phyloP scores from a whole-genome alignment of 108 stramenopile genomes.

The Asterionellopsis glacialis region DNA sequence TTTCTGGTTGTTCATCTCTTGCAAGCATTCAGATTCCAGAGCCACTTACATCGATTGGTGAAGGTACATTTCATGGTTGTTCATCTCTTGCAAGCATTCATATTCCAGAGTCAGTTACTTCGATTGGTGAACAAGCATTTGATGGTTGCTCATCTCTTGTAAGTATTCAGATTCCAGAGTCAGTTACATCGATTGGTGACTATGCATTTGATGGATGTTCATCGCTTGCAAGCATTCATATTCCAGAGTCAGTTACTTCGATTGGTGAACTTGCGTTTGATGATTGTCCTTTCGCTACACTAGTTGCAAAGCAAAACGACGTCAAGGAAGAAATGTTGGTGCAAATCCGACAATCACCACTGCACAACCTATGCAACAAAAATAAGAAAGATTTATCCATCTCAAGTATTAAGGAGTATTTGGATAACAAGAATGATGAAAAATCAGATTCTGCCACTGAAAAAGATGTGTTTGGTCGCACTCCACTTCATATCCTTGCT shows the following conservation, averaged over 20 bases:
- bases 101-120: slow-evolving; percentile 20
- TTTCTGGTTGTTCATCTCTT: slow-evolving; percentile 33
- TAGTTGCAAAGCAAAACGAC: neutral
- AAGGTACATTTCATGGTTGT: slow-evolving; percentile 38
- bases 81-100: slow-evolving; percentile 17
- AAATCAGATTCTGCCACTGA: too few species aligned
- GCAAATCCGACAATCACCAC: neutral
- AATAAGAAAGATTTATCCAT: too few species aligned
- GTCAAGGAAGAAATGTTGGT: neutral
- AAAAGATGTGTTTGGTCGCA: too few species aligned
- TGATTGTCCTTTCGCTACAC: slow-evolving; percentile 4
- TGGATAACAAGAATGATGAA: too few species aligned
- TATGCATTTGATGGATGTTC: slow-evolving; percentile 37
- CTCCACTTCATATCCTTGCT: too few species aligned
- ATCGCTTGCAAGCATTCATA: neutral
- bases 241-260: slow-evolving; percentile 6
- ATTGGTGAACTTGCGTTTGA: slow-evolving; percentile 19
- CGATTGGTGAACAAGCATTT: slow-evolving; percentile 30
- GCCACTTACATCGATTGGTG: slow-evolving; percentile 12
- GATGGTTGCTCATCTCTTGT: slow-evolving; percentile 32
- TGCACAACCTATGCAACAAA: neutral
- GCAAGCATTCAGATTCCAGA: slow-evolving; percentile 9
- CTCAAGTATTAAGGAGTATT: too few species aligned
- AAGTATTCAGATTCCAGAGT: slow-evolving; percentile 16
- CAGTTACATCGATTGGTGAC: slow-evolving; percentile 30